Evolutionary conservation across 1,284 basidiomycete genomes (phyloP).

Genomic region (Melanopsichium pennsylvanicum): DNA sequence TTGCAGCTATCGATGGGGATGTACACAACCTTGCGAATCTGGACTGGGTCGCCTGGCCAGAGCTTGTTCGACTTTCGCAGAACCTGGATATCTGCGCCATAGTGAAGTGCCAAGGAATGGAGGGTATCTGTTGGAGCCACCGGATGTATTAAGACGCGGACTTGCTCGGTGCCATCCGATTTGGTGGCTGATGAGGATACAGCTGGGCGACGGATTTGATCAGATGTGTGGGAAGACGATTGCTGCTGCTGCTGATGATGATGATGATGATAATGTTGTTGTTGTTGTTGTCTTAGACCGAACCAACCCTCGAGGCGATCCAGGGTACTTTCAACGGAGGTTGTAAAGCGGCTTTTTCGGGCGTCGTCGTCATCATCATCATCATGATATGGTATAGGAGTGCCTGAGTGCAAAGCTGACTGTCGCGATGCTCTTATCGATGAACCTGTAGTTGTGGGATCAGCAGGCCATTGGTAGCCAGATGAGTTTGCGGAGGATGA

Average conservation of each 20-base stretch:
- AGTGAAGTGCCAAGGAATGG: conserved; percentile 55
- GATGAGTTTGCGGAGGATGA: conserved; percentile 3
- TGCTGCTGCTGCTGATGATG: no score
- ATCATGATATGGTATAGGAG: neutral
- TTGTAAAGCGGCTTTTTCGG: conserved; percentile 12
- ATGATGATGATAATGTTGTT: no score
- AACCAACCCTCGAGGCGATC: conserved; percentile 58
- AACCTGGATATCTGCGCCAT: conserved; percentile 58
- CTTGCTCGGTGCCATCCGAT: conserved; percentile 3
- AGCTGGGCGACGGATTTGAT: neutral
- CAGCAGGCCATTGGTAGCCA: conserved; percentile 38
- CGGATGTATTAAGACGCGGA: conserved; percentile 59
- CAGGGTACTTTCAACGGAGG: conserved; percentile 43
- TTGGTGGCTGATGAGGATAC: neutral
- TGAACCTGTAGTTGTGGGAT: conserved; percentile 15
- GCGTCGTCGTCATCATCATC: conserved; percentile 12
- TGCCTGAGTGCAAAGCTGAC: conserved; percentile 5
- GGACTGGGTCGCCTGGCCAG: conserved; percentile 62
- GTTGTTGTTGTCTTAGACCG: conserved; percentile 35
- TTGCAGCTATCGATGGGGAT: conserved; percentile 60
- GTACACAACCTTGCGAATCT: conserved; percentile 60
- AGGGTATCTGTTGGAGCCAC: conserved; percentile 57
- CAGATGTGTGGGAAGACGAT: neutral
- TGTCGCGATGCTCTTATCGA: conserved; percentile 8
- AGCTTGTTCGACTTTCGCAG: conserved; percentile 60